Conservation (phyloP, 768 basidiomycete genomes). For the Lyophyllum semitale region DNA sequence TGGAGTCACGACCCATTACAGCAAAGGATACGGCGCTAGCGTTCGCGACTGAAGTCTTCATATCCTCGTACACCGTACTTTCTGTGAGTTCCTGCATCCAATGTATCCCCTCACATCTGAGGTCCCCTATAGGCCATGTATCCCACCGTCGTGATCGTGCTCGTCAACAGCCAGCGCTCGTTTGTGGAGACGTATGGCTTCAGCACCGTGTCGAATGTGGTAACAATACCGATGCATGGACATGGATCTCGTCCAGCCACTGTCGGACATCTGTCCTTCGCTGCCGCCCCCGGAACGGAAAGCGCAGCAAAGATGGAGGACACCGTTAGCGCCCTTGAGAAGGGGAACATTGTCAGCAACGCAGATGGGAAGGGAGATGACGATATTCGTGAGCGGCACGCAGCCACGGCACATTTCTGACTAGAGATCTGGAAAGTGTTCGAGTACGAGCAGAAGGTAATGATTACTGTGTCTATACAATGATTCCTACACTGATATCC, state of each 20-base stretch:
- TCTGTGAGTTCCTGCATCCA: background rate
- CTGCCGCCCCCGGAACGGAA: background rate
- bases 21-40: background rate
- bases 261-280: conserved; percentile 3
- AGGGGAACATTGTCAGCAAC: background rate
- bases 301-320: background rate
- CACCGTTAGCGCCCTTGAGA: background rate
- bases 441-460: background rate
- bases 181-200: conserved; percentile 2
- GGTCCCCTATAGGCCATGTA: conserved; percentile 7
- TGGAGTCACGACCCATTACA: conserved; percentile 3
- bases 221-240: background rate
- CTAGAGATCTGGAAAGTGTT: background rate
- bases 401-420: background rate
- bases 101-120: background rate
- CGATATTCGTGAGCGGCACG: background rate
- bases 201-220: background rate
- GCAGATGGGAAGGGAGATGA: background rate
- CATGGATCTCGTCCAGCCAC: background rate
- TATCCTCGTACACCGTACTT: conserved; percentile 3
- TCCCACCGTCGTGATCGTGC: conserved; percentile 7
- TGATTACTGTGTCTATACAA: background rate
- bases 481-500: background rate
- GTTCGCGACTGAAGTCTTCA: conserved; percentile 4
- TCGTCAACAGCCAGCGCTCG: conserved; percentile 10